Percentiles rank a stretch among this genome's conserved stretches.
phyloP scores from a whole-genome alignment of 805 yeast genomes.

The Martiniozyma abietophila region DNA sequence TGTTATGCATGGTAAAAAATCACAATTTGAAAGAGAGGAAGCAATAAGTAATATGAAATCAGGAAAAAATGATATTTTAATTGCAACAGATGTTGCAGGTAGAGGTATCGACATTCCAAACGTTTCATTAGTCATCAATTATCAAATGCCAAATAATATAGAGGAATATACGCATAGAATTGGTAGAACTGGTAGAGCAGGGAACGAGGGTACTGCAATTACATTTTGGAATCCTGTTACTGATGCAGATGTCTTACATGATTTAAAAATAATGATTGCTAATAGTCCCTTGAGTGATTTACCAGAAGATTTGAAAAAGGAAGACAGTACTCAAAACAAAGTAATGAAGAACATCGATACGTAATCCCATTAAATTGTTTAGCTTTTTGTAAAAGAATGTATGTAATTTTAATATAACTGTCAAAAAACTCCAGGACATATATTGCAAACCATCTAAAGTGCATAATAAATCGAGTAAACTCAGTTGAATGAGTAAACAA shows the following conservation, averaged over 20 bases:
- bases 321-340: no score
- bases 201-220: slow-evolving; percentile 64
- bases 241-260: slow-evolving; percentile 44
- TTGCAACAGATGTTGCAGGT: slow-evolving; percentile 95
- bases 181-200: slow-evolving; percentile 97
- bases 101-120: slow-evolving; percentile 91
- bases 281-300: no score
- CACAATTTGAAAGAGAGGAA: slow-evolving; percentile 78
- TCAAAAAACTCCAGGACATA: no score
- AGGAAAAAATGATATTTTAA: slow-evolving; percentile 50
- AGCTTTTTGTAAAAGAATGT: no score
- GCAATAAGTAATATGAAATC: slow-evolving; percentile 52
- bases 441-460: no score
- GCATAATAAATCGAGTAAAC: no score
- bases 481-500: no score
- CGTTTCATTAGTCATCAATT: slow-evolving; percentile 79
- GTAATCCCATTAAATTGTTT: no score
- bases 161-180: slow-evolving; percentile 88
- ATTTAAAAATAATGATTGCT: slow-evolving; percentile 40
- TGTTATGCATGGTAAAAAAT: slow-evolving; percentile 88
- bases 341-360: no score
- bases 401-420: no score
- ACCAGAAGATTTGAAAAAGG: no score
- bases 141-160: slow-evolving; percentile 66
- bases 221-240: slow-evolving; percentile 53